These are phyloP conservation scores for Sclerotinia trifoliorum DNA, from an alignment of 2,329 filamentous ascomycete genomes.

Conservation along the genomic window DNA sequence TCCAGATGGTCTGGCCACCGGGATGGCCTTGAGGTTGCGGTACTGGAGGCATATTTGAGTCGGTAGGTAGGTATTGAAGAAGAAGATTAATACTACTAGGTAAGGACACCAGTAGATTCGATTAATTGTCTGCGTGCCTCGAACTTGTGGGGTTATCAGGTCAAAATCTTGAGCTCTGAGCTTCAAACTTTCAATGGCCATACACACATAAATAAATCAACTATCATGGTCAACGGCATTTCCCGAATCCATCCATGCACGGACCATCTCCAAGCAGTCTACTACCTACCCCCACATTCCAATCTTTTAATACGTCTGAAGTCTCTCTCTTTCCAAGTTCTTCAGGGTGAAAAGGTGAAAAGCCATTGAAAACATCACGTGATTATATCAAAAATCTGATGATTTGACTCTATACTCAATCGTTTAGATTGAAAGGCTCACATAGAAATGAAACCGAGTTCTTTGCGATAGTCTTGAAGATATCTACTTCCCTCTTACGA, in stretches of 20 bases:
- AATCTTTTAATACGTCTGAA: no score
- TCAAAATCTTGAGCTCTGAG: constrained; percentile 1
- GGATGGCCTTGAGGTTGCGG: constrained; percentile 22
- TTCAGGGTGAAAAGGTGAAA: background rate
- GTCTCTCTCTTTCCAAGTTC: no score
- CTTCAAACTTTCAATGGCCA: background rate
- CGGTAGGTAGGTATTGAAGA: background rate
- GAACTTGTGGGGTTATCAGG: background rate
- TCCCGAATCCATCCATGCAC: constrained; percentile 1
- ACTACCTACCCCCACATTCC: background rate
- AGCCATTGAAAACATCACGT: background rate
- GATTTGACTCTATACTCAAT: no score
- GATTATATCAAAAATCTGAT: background rate
- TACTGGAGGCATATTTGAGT: constrained; percentile 19
- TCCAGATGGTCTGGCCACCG: constrained; percentile 20
- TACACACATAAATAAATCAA: background rate
- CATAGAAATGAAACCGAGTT: background rate
- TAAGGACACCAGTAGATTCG: background rate
- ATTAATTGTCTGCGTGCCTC: background rate
- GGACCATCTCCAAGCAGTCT: background rate
- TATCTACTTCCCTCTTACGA: background rate
- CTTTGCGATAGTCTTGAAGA: background rate
- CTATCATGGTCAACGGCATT: constrained; percentile 5
- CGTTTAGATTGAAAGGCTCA: background rate
- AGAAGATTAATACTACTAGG: no score